phyloP scores from a whole-genome alignment of 176 grass and related monocot genomes.

The Phoenix dactylifera region DNA sequence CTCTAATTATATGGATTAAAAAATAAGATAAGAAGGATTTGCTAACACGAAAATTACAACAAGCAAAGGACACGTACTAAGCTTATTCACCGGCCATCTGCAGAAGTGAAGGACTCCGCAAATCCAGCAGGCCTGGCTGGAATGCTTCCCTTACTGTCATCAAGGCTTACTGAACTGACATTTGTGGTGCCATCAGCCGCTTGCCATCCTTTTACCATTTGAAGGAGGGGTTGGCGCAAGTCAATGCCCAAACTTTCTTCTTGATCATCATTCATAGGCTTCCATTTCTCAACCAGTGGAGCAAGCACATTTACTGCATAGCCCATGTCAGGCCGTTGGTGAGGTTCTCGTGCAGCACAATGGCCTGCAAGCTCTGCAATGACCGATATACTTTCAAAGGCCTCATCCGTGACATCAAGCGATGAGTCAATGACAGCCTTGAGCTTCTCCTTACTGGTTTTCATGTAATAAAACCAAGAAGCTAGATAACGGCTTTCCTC shows the following conservation, averaged over 20 bases:
- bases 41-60: no score
- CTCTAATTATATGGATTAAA: no score
- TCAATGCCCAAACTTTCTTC: constrained; percentile 93
- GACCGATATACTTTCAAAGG: constrained; percentile 47
- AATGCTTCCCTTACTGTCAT: constrained; percentile 96
- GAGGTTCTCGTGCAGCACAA: constrained; percentile 65
- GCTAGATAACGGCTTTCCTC: constrained; percentile 83
- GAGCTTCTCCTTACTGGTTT: constrained; percentile 52
- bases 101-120: constrained; percentile 85
- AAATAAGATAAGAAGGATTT: no score
- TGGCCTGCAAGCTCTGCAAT: constrained; percentile 77
- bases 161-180: constrained; percentile 55
- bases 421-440: constrained; percentile 54
- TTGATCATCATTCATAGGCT: constrained; percentile 49
- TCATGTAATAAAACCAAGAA: constrained; percentile 69
- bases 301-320: constrained; percentile 65
- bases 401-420: constrained; percentile 55
- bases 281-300: constrained; percentile 92
- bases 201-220: constrained; percentile 96
- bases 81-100: constrained; percentile 69
- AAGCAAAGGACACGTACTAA: neutral
- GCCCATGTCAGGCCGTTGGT: constrained; percentile 78
- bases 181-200: constrained; percentile 51
- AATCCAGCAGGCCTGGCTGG: constrained; percentile 76
- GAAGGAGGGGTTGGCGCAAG: constrained; percentile 70